A percentile compares a stretch with the other conserved stretches of the same genome.
Evolutionary conservation across 169 alveolate species (phyloP).

Genomic region (Prorocentrum cordatum): DNA sequence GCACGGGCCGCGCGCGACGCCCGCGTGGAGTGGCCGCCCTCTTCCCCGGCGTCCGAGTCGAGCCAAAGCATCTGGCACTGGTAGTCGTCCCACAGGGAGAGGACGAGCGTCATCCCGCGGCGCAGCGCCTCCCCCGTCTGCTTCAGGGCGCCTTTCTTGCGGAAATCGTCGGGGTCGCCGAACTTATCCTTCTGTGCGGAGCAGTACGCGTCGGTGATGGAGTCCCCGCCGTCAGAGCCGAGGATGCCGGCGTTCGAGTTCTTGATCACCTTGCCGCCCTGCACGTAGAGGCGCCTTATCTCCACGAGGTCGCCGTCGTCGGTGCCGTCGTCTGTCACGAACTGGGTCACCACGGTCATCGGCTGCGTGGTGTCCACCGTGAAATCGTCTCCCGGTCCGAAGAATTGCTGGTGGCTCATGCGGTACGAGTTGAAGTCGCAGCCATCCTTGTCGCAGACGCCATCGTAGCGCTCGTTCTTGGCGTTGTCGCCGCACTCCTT

Average conservation of each 20-base stretch:
- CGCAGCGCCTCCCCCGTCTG: neutral
- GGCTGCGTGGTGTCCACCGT: neutral
- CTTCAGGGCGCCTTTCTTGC: neutral
- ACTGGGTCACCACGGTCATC: neutral
- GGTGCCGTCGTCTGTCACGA: slow-evolving; percentile 29
- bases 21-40: neutral
- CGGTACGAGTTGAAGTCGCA: slow-evolving; percentile 37
- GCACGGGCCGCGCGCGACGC: neutral
- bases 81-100: slow-evolving; percentile 12
- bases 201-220: neutral
- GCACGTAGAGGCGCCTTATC: slow-evolving; percentile 53
- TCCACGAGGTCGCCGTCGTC: slow-evolving; percentile 26
- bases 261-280: neutral
- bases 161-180: neutral
- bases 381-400: slow-evolving; percentile 20
- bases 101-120: neutral
- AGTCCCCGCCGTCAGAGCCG: neutral
- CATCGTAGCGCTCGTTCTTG: slow-evolving; percentile 33
- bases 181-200: neutral
- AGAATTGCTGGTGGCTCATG: neutral
- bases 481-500: slow-evolving; percentile 35
- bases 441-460: slow-evolving; percentile 63
- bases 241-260: neutral
- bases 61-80: slow-evolving; percentile 1
- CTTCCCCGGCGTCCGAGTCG: neutral